Evolutionary conservation across 495 filamentous ascomycete species (phyloP).

Genomic region (Penicillium verhagenii): DNA sequence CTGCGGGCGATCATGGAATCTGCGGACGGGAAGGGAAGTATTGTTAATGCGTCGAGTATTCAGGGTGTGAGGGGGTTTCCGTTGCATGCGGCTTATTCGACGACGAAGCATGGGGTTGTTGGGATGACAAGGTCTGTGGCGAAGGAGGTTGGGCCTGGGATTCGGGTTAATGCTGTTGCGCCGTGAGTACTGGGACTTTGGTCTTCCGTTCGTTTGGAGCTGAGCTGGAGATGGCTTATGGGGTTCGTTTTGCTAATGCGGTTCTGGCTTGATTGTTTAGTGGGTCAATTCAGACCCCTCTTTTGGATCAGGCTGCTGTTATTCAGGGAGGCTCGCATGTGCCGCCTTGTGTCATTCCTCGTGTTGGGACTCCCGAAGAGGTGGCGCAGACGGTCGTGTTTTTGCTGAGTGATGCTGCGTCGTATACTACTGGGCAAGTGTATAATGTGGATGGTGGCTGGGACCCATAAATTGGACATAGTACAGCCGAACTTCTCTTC

Average conservation of each 20-base stretch:
- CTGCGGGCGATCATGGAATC: conserved; percentile 41
- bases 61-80: conserved; percentile 52
- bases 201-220: too few species aligned
- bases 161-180: conserved; percentile 60
- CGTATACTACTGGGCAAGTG: conserved; percentile 52
- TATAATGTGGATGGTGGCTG: conserved; percentile 44
- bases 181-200: too few species aligned
- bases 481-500: too few species aligned
- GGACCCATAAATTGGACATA: conserved; percentile 32
- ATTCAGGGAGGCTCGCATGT: conserved; percentile 34
- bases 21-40: conserved; percentile 40
- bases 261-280: conserved; percentile 27
- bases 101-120: conserved; percentile 59
- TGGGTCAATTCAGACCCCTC: conserved; percentile 56
- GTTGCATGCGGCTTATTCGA: conserved; percentile 51
- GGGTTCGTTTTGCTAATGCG: neutral
- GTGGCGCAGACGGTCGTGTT: conserved; percentile 55
- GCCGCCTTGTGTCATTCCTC: conserved; percentile 42
- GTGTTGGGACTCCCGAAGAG: conserved; percentile 47
- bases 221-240: too few species aligned
- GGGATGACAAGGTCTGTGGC: conserved; percentile 59
- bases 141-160: conserved; percentile 53
- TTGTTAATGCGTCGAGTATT: conserved; percentile 60
- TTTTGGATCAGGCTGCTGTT: conserved; percentile 34
- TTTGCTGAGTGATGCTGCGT: conserved; percentile 54